phyloP scores from a whole-genome alignment of 1,139 yeast genomes.

The Hemisphaericaspora subhashii region DNA sequence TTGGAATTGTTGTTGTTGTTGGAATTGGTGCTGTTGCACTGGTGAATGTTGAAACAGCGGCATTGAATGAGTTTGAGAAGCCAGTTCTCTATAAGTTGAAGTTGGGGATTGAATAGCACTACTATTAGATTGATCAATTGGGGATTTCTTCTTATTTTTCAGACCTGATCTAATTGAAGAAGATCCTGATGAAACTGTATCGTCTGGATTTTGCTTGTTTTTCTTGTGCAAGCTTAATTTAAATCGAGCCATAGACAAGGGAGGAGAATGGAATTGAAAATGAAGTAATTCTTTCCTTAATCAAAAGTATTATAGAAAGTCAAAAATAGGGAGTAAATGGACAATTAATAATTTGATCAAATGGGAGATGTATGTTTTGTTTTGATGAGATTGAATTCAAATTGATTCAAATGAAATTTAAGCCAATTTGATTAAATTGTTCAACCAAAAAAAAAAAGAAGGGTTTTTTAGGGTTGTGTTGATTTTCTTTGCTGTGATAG shows the following conservation, averaged over 20 bases:
- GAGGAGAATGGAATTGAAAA: no score
- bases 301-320: no score
- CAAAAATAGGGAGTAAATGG: no score
- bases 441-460: no score
- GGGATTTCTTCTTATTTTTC: not conserved
- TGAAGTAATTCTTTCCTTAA: no score
- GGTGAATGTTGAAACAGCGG: slow-evolving; percentile 7
- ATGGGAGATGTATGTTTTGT: no score
- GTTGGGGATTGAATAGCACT: slow-evolving; percentile 1
- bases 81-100: not conserved
- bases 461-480: no score
- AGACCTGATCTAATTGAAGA: slow-evolving; percentile 2
- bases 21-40: slow-evolving; percentile 6
- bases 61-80: not conserved
- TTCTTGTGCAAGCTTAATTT: slow-evolving; percentile 10
- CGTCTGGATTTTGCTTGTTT: slow-evolving; percentile 8
- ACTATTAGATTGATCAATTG: not conserved
- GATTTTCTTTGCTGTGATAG: no score
- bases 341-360: no score
- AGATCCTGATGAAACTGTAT: slow-evolving; percentile 4
- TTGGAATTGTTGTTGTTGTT: slow-evolving; percentile 5
- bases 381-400: no score
- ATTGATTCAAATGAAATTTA: no score
- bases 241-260: slow-evolving; percentile 13
- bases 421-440: no score